Evolutionary conservation across 108 stramenopile genomes (phyloP), one percentile per base, ranked within the genome.

Genomic region (Nannochloropsis gaditana): DNA sequence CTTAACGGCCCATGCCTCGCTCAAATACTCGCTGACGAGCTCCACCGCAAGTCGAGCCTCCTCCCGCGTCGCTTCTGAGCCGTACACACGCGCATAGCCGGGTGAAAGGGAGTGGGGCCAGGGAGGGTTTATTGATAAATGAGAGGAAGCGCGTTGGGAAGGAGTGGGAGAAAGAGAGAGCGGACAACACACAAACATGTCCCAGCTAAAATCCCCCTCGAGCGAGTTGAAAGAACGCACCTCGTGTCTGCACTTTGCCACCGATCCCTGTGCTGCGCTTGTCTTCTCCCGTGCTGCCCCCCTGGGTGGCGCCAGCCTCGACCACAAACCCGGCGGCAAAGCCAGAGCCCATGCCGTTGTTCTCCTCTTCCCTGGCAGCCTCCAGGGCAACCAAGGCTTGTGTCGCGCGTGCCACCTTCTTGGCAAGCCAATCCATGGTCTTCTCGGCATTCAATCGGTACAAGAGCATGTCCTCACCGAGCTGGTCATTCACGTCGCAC

Each of bases 401-500:
- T 11, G 87, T 83, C 11, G 87, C 85, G 9, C 87, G 84, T n/a
- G 85, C 85, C 8, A 89, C 86, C 85, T 88, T 89, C 15, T 43
- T 59, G 44, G 44, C 5, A n/a, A 89, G 87, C 88, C 88, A 89
- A 5, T 84, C 41, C 44, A 89, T 3, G 9, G 84, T 87, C 42
- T 43, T 80, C 9, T 85, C 84, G 84, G 86, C 87, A 86, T 89
- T 89, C 41, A 87, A 82, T 31, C 88, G 88, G 82, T 87, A 85
- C 4, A 89, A 85, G 15, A 89, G 84, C 31, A 85, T 84, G 45
- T 89, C 88, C 11, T 85, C 85, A 43, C 88, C 88, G 43, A 89
- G 42, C 4, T 86, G 87, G 43, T 89, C 88, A 80, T 90, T 90
- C 9, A 90, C 88, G 42, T 90, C 89, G 83, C 89, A 90, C 81